phyloP scores from a whole-genome alignment of 2,329 filamentous ascomycete species.

The Scolecobasidium constrictum region DNA sequence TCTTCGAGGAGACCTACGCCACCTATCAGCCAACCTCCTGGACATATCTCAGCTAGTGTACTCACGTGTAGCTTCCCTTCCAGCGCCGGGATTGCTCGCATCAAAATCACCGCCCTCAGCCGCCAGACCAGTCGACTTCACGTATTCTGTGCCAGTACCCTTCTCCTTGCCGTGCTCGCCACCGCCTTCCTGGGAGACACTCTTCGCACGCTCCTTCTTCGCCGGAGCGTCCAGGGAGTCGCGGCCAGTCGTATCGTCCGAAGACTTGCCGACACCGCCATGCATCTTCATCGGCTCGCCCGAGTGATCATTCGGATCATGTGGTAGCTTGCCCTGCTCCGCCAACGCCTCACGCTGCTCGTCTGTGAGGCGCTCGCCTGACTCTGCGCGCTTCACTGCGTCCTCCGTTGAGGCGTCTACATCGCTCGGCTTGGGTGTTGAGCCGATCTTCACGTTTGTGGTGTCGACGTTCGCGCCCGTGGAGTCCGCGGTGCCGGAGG shows the following conservation, averaged over 20 bases:
- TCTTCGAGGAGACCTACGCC: conserved; percentile 41
- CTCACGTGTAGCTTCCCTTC: conserved; percentile 54
- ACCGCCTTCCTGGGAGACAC: conserved; percentile 14
- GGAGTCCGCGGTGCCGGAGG: no score
- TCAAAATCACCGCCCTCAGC: conserved; percentile 61
- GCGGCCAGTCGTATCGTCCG: background rate
- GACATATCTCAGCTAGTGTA: no score
- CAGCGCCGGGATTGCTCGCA: conserved; percentile 47
- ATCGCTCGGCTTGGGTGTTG: no score
- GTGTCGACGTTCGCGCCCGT: no score
- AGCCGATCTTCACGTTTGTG: no score
- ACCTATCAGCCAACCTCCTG: no score
- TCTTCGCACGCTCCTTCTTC: conserved; percentile 14
- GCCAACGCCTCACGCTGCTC: conserved; percentile 6
- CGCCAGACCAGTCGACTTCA: conserved; percentile 46
- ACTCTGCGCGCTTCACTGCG: no score
- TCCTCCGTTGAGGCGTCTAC: no score
- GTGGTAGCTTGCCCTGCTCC: conserved; percentile 9
- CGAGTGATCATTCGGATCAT: conserved; percentile 17
- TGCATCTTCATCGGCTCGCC: conserved; percentile 19
- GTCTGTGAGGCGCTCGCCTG: no score
- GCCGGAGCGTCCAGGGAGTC: conserved; percentile 10
- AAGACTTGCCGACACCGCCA: conserved; percentile 6
- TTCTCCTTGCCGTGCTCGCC: conserved; percentile 19
- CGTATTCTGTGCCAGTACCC: conserved; percentile 44